phyloP scores from a whole-genome alignment of 2,329 filamentous ascomycete species.

The Mollisiaceae sp. region DNA sequence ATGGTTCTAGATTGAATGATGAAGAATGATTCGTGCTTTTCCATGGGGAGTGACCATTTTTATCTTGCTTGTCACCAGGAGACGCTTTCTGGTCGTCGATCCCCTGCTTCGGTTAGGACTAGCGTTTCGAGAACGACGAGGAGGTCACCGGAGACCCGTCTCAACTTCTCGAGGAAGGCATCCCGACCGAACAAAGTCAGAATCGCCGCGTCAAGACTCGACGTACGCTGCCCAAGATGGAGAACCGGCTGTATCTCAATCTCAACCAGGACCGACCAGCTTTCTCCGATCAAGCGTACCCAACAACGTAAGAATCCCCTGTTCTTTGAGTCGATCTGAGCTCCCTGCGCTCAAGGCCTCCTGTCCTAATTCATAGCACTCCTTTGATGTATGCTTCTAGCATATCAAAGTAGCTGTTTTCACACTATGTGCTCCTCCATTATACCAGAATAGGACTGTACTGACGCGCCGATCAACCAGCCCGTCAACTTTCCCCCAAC shows the following conservation, averaged over 20 bases:
- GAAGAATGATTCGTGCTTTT: neutral
- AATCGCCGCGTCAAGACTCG: neutral
- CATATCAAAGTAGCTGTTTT: neutral
- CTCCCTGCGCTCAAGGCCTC: neutral
- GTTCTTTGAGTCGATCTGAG: neutral
- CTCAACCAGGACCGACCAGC: constrained; percentile 58
- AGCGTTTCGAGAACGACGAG: neutral
- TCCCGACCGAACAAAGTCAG: neutral
- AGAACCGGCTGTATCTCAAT: constrained; percentile 40
- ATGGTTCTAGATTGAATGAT: neutral
- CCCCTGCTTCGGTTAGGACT: constrained; percentile 6
- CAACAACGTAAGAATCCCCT: constrained; percentile 62
- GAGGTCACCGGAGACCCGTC: neutral
- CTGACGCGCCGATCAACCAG: neutral
- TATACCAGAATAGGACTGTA: neutral
- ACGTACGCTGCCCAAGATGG: constrained; percentile 11
- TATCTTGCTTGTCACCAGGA: constrained; percentile 3
- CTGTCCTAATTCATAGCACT: neutral
- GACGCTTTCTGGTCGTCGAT: neutral
- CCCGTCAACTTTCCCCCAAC: constrained; percentile 94
- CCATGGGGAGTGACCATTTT: constrained; percentile 4
- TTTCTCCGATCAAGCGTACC: constrained; percentile 74
- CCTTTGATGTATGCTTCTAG: neutral
- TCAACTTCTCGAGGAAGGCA: neutral
- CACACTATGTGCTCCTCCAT: neutral